Evolutionary conservation across 2,329 filamentous ascomycete genomes (phyloP).

Genomic region (Ophiostoma sp.): DNA sequence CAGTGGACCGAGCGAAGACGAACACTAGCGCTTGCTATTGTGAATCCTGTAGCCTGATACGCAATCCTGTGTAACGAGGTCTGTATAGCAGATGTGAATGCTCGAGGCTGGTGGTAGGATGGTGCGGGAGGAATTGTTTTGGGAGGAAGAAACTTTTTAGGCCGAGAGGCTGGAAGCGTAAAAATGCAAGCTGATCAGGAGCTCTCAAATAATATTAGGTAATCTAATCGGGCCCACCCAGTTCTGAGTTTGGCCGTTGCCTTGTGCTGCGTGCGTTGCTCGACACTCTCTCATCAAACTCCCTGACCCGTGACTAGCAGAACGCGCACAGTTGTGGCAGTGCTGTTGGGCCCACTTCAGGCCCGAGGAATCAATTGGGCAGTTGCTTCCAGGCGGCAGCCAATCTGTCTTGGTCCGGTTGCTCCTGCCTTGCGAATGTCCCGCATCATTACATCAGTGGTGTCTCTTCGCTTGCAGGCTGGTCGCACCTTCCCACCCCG

Average conservation of each 20-base stretch:
- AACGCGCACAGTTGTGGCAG: conserved; percentile 14
- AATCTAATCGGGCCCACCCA: neutral
- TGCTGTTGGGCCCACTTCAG: neutral
- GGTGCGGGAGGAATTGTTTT: neutral
- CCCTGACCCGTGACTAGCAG: neutral
- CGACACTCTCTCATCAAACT: too few species aligned
- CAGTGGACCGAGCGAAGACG: neutral
- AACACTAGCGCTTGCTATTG: neutral
- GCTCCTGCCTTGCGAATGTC: conserved; percentile 3
- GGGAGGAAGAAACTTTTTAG: conserved; percentile 2
- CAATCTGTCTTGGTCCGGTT: neutral
- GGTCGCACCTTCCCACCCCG: conserved; percentile 13
- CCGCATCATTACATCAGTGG: conserved; percentile 9
- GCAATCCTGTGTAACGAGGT: neutral
- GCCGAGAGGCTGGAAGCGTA: neutral
- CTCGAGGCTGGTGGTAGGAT: neutral
- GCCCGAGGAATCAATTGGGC: neutral
- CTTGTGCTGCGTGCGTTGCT: neutral
- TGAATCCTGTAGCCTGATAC: neutral
- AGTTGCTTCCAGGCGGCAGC: neutral
- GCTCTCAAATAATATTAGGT: neutral
- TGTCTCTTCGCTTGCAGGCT: neutral
- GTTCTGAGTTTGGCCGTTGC: neutral
- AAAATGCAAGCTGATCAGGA: neutral
- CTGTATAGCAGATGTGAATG: too few species aligned